A percentile compares a stretch with the other conserved stretches of the same genome.
phyloP scores from a whole-genome alignment of 257 asterid species.

The Cynanchum wilfordii region DNA sequence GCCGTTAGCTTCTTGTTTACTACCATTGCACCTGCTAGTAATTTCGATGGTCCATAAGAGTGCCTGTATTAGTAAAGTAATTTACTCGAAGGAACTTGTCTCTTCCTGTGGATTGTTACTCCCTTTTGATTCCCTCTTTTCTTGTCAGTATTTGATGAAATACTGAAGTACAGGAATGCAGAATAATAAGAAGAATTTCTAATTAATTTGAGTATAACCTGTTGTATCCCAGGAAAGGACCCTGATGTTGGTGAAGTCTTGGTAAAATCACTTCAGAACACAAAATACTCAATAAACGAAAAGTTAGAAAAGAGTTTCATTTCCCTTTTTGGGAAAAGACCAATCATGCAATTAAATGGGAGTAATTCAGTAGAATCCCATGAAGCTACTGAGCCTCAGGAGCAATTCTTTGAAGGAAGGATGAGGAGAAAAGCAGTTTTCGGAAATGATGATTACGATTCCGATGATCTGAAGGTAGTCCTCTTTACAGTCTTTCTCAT shows the following conservation, averaged over 20 bases:
- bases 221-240: conserved; percentile 48
- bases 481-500: conserved; percentile 4
- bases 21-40: not conserved
- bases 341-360: conserved; percentile 25
- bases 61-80: not conserved
- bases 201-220: conserved; percentile 3
- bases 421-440: conserved; percentile 88
- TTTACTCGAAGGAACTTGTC: not conserved
- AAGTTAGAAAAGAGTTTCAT: conserved; percentile 68
- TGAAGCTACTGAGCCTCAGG: conserved; percentile 36
- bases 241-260: conserved; percentile 82
- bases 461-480: conserved; percentile 44
- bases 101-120: not conserved
- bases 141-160: not conserved
- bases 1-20: not conserved
- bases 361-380: conserved; percentile 29
- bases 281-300: conserved; percentile 74
- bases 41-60: not conserved
- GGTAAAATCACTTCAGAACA: conserved; percentile 88
- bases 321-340: conserved; percentile 56
- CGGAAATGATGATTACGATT: conserved; percentile 44
- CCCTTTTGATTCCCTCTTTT: not conserved
- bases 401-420: conserved; percentile 61
- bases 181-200: not conserved
- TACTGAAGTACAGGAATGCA: not conserved